Base-by-base conservation (phyloP, 2,329 filamentous ascomycete species). In the Alternaria ventricosa region DNA sequence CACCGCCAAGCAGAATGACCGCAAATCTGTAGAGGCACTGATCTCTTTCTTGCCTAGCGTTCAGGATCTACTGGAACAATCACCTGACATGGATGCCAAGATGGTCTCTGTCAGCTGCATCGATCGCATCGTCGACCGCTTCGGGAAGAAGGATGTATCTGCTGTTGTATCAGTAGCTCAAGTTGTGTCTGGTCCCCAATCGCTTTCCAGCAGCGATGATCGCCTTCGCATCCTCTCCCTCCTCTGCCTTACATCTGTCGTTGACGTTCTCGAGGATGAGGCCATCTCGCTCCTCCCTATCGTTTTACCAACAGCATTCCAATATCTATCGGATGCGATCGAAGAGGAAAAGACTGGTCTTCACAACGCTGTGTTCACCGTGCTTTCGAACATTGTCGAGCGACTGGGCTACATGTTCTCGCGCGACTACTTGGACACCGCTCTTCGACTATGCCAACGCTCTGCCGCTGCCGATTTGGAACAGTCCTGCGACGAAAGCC, bases 81-180 rank as follows among this genome's bases (percentile, higher is more conserved):
- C 92, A 7, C 83, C 87, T 30, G 90, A 96, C 69, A 87, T 91
- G 57, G 85, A 89, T 27, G 90, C 96, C 78, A 94, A 95, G 81
- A 90, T 94, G 72, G 93, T 92, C 11, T 92, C 94, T 1, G 90
- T 99, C 65, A 89, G 90, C 36, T 98, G 95, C 72, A 90, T 98
- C 47, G 94, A 97, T 81, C 92, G 93, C 79, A 96, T 99, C 66
- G 88, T 92, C 3, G 94, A 97, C 81, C 95, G 95, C 78, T 98
- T 97, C 78, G 96, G 96, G 70, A 96, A 96, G 84, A 96, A 94
- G 78, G 92, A 97, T 74, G 85, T 91, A 2, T 88, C 91, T 69
- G 90, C 89, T 47, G 91, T 97, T 47, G 86, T 91, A 25, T 87
- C 87, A 5, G 91, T 94, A 6, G 93, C 94, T 5, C 85, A 89